A percentile compares a stretch with the other conserved stretches of the same genome.
phyloP scores from a whole-genome alignment of 441 rosid species.

The Metrosideros polymorpha region DNA sequence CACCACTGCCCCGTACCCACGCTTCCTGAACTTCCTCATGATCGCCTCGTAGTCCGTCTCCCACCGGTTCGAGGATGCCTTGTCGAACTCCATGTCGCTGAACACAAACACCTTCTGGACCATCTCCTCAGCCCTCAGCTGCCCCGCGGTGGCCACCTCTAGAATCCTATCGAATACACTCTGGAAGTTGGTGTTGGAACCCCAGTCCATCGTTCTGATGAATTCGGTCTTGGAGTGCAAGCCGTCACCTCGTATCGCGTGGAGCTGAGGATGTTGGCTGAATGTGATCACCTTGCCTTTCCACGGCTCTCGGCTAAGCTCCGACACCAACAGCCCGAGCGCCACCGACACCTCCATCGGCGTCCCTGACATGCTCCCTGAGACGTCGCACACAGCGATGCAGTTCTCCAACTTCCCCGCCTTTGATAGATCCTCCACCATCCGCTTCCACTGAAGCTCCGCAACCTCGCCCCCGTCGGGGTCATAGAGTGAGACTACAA shows the following conservation, averaged over 20 bases:
- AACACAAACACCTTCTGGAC: background rate
- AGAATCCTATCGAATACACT: slow-evolving; percentile 37
- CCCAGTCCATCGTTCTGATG: slow-evolving; percentile 20
- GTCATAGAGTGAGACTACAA: slow-evolving; percentile 21
- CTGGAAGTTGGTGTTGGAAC: slow-evolving; percentile 26
- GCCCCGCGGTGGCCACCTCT: slow-evolving; percentile 22
- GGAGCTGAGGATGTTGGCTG: slow-evolving; percentile 31
- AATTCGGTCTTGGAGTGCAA: slow-evolving; percentile 21
- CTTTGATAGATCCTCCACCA: slow-evolving; percentile 42
- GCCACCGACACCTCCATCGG: slow-evolving; percentile 58
- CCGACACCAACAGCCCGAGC: slow-evolving; percentile 45
- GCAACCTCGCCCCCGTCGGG: slow-evolving; percentile 34
- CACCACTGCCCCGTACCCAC: slow-evolving; percentile 5
- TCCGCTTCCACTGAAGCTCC: slow-evolving; percentile 55
- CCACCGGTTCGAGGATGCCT: slow-evolving; percentile 12
- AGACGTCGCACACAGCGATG: slow-evolving; percentile 48
- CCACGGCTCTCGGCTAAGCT: slow-evolving; percentile 46
- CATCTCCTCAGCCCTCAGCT: slow-evolving; percentile 15
- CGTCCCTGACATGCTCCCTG: slow-evolving; percentile 27
- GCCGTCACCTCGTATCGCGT: slow-evolving; percentile 22
- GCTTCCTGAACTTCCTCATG: slow-evolving; percentile 19
- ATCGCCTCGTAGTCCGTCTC: slow-evolving; percentile 31
- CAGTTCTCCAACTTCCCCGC: slow-evolving; percentile 41
- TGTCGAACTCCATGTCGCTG: background rate
- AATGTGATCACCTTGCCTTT: slow-evolving; percentile 55